Base-by-base conservation (phyloP, 352 stramenopile genomes). In the Phytophthora agathidicida region DNA sequence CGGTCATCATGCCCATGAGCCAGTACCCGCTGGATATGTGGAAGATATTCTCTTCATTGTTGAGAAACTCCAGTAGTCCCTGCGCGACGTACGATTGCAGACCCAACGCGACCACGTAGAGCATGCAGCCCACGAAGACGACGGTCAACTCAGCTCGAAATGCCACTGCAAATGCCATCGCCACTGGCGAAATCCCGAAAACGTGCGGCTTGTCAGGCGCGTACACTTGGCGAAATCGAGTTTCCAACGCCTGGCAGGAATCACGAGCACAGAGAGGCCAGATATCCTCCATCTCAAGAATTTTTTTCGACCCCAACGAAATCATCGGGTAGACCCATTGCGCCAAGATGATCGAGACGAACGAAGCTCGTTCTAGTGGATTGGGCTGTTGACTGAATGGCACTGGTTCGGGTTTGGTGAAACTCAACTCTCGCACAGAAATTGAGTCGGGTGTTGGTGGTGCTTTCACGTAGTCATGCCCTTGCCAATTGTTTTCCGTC, bases 261-360 rank as follows among this genome's bases (percentile, higher is more conserved):
- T 77, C 68, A 5, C 43, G 19, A 14, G 44, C 9, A 22, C 47
- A 65, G 20, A 73, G 16, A 6, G 24, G 20, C 70, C 70, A 79
- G n/a, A 75, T 48, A 31, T 79, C 66, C 19, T 72, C 44, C 19
- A 59, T 47, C 5, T 76, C 50, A 1, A 76, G 51, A 16, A 63
- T 46, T 9, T 57, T 48, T 13, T 63, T 55, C 16, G 65, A 65
- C 6, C 75, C 78, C 26, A 65, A 51, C 7, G 41, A 46, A 3
- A 89, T 65, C 37, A 89, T 61, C 36, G 65, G 66, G 11, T 77
- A 59, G 30, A 89, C 38, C 78, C 78, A 89, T 55, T 67, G 76
- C 27, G 85, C 47, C 41, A 65, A 65, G n/a, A 77, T 44, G 48
- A 75, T 43, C 16, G 75, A 81, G 27, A 83, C 27, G 49, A 66